Conservation (phyloP, 805 yeast species). For the Wickerhamiella shivajii region DNA sequence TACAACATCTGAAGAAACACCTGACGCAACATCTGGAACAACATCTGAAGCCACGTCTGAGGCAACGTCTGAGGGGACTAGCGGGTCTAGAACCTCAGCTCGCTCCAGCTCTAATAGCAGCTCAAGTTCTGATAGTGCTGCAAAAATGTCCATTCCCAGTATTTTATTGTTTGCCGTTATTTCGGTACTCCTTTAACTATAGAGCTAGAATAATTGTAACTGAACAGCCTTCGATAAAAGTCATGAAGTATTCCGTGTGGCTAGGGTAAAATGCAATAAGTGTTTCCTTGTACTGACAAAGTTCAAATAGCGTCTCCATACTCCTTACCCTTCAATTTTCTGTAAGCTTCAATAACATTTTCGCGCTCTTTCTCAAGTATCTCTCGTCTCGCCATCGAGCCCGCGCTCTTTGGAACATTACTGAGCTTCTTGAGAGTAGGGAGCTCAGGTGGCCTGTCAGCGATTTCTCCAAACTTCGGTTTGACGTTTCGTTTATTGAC, state of each 20-base stretch:
- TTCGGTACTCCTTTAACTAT: neutral
- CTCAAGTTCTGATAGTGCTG: too few relatives aligned
- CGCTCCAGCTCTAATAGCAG: too few relatives aligned
- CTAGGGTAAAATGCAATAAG: neutral
- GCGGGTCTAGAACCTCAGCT: too few relatives aligned
- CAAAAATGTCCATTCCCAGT: too few relatives aligned
- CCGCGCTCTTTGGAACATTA: slow-evolving; percentile 29
- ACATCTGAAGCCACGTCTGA: too few relatives aligned
- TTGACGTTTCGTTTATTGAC: slow-evolving; percentile 19
- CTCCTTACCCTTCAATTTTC: slow-evolving; percentile 18
- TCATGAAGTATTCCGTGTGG: neutral
- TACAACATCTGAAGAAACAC: too few relatives aligned
- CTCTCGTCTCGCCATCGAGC: slow-evolving; percentile 27
- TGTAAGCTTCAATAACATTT: slow-evolving; percentile 25
- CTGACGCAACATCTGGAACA: too few relatives aligned
- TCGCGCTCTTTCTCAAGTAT: slow-evolving; percentile 27
- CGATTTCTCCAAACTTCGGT: slow-evolving; percentile 31
- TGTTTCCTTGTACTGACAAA: too few relatives aligned
- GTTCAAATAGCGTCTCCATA: slow-evolving; percentile 1
- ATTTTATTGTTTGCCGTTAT: too few relatives aligned
- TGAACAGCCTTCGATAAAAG: neutral
- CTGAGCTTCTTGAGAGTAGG: slow-evolving; percentile 20
- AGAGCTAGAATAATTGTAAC: neutral
- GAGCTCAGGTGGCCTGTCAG: slow-evolving; percentile 29
- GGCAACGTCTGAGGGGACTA: too few relatives aligned